Conservation (phyloP, 2,329 filamentous ascomycete genomes). For the Xylaria arbuscula region DNA sequence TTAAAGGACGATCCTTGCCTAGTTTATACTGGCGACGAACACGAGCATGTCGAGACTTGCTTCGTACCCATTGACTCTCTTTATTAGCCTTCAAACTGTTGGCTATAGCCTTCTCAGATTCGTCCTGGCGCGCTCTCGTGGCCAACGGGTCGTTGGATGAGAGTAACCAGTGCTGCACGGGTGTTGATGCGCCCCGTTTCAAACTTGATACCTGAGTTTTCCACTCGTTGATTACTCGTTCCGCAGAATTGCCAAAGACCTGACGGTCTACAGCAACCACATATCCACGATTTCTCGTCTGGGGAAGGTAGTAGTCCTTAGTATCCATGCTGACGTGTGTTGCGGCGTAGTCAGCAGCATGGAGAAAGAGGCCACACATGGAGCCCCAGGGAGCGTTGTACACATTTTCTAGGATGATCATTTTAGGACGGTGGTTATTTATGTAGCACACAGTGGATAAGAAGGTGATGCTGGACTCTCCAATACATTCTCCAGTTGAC, state of each 20-base stretch:
- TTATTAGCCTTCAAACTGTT: constrained; percentile 40
- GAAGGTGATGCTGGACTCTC: constrained; percentile 75
- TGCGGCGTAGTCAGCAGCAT: constrained; percentile 66
- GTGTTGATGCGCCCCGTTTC: constrained; percentile 68
- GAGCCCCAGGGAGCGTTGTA: constrained; percentile 67
- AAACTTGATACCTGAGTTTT: constrained; percentile 57
- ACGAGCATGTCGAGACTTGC: constrained; percentile 68
- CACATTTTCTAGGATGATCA: constrained; percentile 81
- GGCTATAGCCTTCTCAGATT: constrained; percentile 52
- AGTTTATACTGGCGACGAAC: constrained; percentile 63
- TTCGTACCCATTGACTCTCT: constrained; percentile 64
- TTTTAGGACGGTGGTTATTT: constrained; percentile 63
- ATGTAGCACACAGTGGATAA: constrained; percentile 69
- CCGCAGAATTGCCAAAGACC: constrained; percentile 44
- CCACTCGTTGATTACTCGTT: constrained; percentile 56
- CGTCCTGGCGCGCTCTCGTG: constrained; percentile 61
- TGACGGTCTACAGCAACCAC: constrained; percentile 65
- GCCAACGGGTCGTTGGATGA: constrained; percentile 65
- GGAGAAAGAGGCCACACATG: constrained; percentile 56
- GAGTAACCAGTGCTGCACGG: constrained; percentile 71
- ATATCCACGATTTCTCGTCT: constrained; percentile 72
- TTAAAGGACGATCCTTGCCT: constrained; percentile 67
- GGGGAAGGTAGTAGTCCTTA: constrained; percentile 78
- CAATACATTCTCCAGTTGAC: constrained; percentile 67
- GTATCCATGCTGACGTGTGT: constrained; percentile 67